Base-by-base conservation (phyloP, 148 eudicot genomes). In the Rhododendron ferrugineum region DNA sequence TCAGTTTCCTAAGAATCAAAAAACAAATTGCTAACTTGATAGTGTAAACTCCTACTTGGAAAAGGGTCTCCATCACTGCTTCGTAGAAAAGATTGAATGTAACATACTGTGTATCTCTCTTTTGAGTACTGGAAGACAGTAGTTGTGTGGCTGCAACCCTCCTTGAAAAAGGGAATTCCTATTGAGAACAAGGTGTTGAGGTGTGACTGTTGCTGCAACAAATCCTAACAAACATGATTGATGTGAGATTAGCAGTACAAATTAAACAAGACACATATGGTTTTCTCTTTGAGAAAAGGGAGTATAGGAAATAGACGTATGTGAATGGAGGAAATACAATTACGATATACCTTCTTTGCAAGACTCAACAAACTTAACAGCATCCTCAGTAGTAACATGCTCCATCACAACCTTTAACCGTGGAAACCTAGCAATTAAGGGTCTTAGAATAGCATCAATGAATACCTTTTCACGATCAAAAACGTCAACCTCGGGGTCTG, bases 151-250 rank as follows among this genome's bases (percentile, higher is more conserved):
- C 79, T 88, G 99, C 83, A 95, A 86, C 60, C 99, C 99, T 84
- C 99, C 99, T 89, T 95, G 98, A 82, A 97, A 97, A 84, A 97
- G 89, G 77, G 98, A 89, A 86, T 97, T 97, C 89, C 99, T 94
- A 80, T 95, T 95, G 80, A 95, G 93, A 80, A 95, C 86, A 87
- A 95, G 93, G 90, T 97, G 99, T 75, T 97, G 99, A n/a, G 98
- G 99, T 54, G 99, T 97, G 82, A 96, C 98, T 75, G 98, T 96
- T 81, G 98, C 98, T 30, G 98, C 98, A 74, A 96, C 90, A 80
- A 47, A 88, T 81, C 96, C 98, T 96, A 88, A 82, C 36, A 85
- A 85, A 86, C 54, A 82, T 77, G 74, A 84, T 50, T 22, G 44
- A 62, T 81, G 81, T 84, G 3, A 79, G 80, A 81, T 18, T n/a